Evolutionary conservation across 768 basidiomycete genomes (phyloP).

Genomic region (Rhizopogon roseolus): DNA sequence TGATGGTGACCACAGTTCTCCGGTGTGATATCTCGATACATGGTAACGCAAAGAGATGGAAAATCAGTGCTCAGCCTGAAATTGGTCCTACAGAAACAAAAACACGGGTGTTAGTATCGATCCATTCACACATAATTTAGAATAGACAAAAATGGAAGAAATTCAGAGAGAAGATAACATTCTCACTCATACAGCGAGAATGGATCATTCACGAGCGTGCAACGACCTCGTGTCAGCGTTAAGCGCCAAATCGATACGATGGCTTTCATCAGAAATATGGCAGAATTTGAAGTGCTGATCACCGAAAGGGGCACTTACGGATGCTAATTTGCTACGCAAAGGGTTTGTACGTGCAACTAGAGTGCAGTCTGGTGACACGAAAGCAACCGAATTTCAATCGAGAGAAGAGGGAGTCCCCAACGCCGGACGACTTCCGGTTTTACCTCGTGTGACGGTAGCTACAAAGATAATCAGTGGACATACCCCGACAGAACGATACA

Average conservation of each 20-base stretch:
- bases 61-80: too few species aligned
- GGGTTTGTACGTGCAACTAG: neutral
- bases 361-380: neutral
- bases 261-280: neutral
- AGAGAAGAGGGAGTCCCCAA: too few species aligned
- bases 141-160: neutral
- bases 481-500: too few species aligned
- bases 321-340: neutral
- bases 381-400: too few species aligned
- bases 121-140: neutral
- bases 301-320: neutral
- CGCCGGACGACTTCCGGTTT: too few species aligned
- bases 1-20: too few species aligned
- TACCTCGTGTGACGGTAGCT: too few species aligned
- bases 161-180: neutral
- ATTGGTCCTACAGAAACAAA: neutral
- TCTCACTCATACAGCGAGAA: neutral
- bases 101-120: neutral
- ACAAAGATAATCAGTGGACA: too few species aligned
- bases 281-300: neutral
- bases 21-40: too few species aligned
- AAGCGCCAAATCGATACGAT: neutral
- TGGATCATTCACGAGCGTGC: neutral
- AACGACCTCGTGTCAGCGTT: neutral
- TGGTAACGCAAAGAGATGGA: too few species aligned